A percentile compares a stretch with the other conserved stretches of the same genome.
These are phyloP conservation scores for Exophiala spinifera DNA, from an alignment of 2,329 filamentous ascomycete species.

Conservation along the genomic window DNA sequence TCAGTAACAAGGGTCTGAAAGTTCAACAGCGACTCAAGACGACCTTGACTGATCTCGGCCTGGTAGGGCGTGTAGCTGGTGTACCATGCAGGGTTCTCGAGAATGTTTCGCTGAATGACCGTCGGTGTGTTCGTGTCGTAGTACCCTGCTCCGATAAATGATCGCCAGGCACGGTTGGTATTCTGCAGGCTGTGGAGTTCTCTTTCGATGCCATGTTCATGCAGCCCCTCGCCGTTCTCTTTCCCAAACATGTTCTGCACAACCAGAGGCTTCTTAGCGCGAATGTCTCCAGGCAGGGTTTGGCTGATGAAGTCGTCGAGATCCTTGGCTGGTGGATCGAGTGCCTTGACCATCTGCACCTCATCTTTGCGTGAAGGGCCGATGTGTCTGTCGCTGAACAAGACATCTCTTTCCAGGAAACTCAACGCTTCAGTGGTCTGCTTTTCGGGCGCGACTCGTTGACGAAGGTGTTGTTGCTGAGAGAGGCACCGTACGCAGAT, in stretches of 20 bases:
- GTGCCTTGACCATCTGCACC: conserved; percentile 75
- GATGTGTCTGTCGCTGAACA: conserved; percentile 71
- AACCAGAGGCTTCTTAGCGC: conserved; percentile 57
- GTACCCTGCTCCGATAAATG: conserved; percentile 84
- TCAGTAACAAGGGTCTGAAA: conserved; percentile 92
- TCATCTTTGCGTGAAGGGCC: conserved; percentile 89
- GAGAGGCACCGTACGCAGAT: conserved; percentile 18
- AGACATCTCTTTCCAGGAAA: conserved; percentile 9
- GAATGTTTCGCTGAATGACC: conserved; percentile 87
- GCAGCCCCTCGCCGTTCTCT: conserved; percentile 33
- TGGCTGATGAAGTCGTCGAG: conserved; percentile 81
- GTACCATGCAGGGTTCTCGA: conserved; percentile 95
- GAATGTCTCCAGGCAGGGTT: conserved; percentile 76
- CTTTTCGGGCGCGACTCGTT: neutral
- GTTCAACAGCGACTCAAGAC: conserved; percentile 87
- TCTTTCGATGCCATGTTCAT: conserved; percentile 45
- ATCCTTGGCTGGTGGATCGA: conserved; percentile 69
- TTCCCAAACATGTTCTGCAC: conserved; percentile 45
- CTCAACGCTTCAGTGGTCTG: neutral
- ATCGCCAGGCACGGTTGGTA: conserved; percentile 59
- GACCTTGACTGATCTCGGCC: conserved; percentile 93
- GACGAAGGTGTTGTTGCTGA: conserved; percentile 2
- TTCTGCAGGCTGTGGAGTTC: conserved; percentile 42
- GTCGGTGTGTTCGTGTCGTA: conserved; percentile 80
- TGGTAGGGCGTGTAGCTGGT: conserved; percentile 98